Conservation (phyloP, 2,329 filamentous ascomycete genomes). For the Fusarium sp. region DNA sequence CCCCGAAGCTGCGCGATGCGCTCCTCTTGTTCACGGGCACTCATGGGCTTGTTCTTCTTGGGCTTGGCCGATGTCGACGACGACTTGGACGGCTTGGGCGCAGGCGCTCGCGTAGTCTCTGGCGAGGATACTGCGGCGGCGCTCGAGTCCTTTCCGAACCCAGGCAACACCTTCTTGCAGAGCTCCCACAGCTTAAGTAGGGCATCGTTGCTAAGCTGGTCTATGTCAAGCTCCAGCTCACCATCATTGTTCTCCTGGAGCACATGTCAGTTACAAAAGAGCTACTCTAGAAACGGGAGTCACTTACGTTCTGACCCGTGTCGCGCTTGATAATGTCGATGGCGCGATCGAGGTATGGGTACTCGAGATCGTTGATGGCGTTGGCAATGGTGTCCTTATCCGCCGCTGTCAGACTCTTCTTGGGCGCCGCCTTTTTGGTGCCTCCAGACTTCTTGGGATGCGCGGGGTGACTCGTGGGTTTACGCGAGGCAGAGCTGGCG, state of each 20-base stretch:
- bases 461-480: slow-evolving; percentile 51
- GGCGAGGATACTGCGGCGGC: not conserved
- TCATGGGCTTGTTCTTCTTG: slow-evolving; percentile 83
- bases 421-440: slow-evolving; percentile 58
- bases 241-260: slow-evolving; percentile 68
- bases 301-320: slow-evolving; percentile 78
- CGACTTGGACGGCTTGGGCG: slow-evolving; percentile 48
- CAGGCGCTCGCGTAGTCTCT: slow-evolving; percentile 12
- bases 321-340: slow-evolving; percentile 93
- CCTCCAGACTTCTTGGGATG: slow-evolving; percentile 52
- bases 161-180: slow-evolving; percentile 57
- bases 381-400: slow-evolving; percentile 95
- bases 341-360: slow-evolving; percentile 80
- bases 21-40: slow-evolving; percentile 74
- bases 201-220: slow-evolving; percentile 67
- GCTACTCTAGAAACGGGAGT: not conserved
- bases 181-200: slow-evolving; percentile 64
- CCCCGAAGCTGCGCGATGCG: slow-evolving; percentile 71
- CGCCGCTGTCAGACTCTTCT: slow-evolving; percentile 73
- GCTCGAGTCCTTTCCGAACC: slow-evolving; percentile 53
- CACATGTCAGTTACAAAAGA: slow-evolving; percentile 11
- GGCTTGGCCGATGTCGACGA: slow-evolving; percentile 60
- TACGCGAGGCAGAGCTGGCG: slow-evolving; percentile 54
- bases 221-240: slow-evolving; percentile 71
- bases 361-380: slow-evolving; percentile 84